Percentiles rank a stretch among this genome's conserved stretches.
These are phyloP conservation scores for Ophiocytium majus DNA, from an alignment of 352 stramenopile genomes.

Conservation along the genomic window DNA sequence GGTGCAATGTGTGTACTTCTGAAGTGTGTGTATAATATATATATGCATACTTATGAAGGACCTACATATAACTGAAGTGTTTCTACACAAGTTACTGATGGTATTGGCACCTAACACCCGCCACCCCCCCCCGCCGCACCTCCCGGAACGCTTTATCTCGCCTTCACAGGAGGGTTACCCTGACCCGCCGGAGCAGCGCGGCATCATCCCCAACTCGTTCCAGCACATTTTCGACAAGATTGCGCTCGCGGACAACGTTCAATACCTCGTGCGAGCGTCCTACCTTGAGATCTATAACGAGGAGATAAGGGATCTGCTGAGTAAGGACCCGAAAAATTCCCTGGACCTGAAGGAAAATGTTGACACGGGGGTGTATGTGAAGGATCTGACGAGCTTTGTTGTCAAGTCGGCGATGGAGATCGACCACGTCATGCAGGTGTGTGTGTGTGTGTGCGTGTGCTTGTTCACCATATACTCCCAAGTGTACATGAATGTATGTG, in stretches of 20 bases:
- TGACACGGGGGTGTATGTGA: conserved; percentile 90
- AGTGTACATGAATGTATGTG: no score
- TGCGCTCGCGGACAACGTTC: conserved; percentile 75
- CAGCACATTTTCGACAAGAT: conserved; percentile 94
- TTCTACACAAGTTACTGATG: no score
- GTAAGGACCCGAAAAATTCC: conserved; percentile 73
- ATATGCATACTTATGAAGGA: no score
- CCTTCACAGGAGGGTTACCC: conserved; percentile 67
- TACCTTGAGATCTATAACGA: conserved; percentile 98
- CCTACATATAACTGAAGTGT: no score
- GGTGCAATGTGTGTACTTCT: no score
- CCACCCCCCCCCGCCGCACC: no score
- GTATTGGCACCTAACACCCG: no score
- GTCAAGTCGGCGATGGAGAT: conserved; percentile 81
- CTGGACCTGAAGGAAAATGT: conserved; percentile 89
- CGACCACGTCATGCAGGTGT: conserved; percentile 78
- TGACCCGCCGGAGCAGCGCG: conserved; percentile 76
- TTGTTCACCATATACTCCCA: no score
- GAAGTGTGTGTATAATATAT: no score
- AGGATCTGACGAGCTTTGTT: conserved; percentile 78
- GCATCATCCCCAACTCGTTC: conserved; percentile 90
- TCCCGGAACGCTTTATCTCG: no score
- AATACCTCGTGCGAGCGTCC: conserved; percentile 89
- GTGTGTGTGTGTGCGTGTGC: no score
- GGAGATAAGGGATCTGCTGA: conserved; percentile 89